Evolutionary conservation across 2,329 filamentous ascomycete species (phyloP), one percentile per base, ranked within the genome.

Genomic region (Exserohilum turcica): DNA sequence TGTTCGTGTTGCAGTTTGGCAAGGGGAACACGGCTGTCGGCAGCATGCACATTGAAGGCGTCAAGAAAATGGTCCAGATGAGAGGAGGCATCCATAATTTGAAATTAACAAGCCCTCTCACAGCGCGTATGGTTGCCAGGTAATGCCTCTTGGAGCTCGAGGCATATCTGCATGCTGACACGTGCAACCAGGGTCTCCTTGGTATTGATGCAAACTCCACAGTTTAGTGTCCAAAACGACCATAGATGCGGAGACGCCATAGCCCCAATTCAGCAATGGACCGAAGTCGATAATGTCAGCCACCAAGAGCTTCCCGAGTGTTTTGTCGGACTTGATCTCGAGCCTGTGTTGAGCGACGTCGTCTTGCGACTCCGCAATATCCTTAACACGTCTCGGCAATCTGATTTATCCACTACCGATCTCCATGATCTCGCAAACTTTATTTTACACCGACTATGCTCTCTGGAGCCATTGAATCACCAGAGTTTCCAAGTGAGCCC

Each of bases 391-490:
- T 64, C 73, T 0, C 54, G 66, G 10, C 49, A 49, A 0, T 60
- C 61, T 0, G n/a, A 18, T 13, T 53, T 81, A 0, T 57, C 77
- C 1, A 70, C 70, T 0, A 79, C 79, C 0, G 72, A 76, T 39
- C 75, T 85, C 0, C 83, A 85, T 52, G 83, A 85, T 48, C 70
- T 85, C 1, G 80, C 80, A 5, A 83, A 80, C 44, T 85, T 82
- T 57, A 77, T 81, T 18, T 67, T 84, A 0, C 82, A 85, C 53
- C 75, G 76, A 18, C 72, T 85, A 1, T 54, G 84, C 0, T 37
- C 43, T n/a, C 63, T 72, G 2, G 35, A 61, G 6, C 29, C 42
- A 42, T 18, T 27, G n/a, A 16, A 28, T 8, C 6, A 28, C n/a
- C 21, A 38, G 15, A 59, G 10, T 21, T 43, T 15, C 10, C 54